Evolutionary conservation across 1,139 yeast genomes (phyloP).

Genomic region (Magnusiomyces ingens): DNA sequence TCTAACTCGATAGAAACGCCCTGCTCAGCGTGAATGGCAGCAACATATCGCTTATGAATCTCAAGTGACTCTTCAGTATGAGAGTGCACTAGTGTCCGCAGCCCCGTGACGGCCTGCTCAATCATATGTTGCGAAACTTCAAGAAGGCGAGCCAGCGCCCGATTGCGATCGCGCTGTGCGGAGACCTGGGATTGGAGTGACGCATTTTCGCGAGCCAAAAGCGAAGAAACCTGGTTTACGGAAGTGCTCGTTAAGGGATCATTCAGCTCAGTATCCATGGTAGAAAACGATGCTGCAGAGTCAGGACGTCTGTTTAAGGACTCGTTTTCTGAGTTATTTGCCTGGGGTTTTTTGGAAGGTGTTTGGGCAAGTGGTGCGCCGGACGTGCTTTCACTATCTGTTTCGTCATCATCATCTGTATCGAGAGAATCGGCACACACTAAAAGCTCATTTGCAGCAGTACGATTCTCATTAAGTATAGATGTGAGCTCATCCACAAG

Average conservation of each 20-base stretch:
- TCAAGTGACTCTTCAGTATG: constrained; percentile 24
- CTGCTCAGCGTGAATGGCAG: constrained; percentile 24
- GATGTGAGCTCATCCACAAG: constrained; percentile 25
- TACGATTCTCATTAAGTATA: constrained; percentile 24
- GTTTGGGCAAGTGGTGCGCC: background rate
- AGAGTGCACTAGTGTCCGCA: constrained; percentile 23
- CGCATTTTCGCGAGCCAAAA: constrained; percentile 17
- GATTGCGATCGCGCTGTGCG: constrained; percentile 17
- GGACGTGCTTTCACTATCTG: constrained; percentile 11
- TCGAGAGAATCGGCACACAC: constrained; percentile 27
- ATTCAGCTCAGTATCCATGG: too few species aligned
- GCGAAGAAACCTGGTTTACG: constrained; percentile 3
- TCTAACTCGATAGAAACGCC: constrained; percentile 20
- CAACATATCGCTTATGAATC: constrained; percentile 23
- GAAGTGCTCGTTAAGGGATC: background rate
- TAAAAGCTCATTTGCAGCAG: constrained; percentile 26
- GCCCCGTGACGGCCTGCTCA: constrained; percentile 22
- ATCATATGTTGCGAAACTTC: constrained; percentile 19
- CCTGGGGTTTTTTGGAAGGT: background rate
- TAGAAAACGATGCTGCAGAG: too few species aligned
- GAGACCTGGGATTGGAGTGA: constrained; percentile 17
- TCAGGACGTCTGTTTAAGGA: background rate
- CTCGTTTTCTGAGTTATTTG: background rate
- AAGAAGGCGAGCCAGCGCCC: constrained; percentile 21
- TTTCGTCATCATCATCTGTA: constrained; percentile 18